Evolutionary conservation across 179 eudicot genomes (phyloP).

Genomic region (Vitellaria paradoxa): DNA sequence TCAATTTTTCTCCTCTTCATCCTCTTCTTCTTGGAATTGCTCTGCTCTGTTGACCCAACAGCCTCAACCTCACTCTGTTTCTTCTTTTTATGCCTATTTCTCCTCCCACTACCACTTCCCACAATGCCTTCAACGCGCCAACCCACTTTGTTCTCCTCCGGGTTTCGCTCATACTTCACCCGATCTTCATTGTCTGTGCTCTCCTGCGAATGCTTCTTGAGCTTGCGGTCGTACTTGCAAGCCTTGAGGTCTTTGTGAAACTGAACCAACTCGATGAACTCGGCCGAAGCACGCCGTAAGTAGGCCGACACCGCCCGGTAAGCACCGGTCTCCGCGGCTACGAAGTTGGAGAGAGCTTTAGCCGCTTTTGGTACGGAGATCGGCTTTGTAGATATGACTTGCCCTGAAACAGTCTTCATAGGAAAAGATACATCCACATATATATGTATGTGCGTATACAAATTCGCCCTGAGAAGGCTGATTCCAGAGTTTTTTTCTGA

Average conservation of each 20-base stretch:
- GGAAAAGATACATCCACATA: too few species aligned
- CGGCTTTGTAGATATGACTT: constrained; percentile 38
- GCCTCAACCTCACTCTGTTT: constrained; percentile 24
- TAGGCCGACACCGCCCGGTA: constrained; percentile 46
- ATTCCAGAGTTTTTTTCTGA: too few species aligned
- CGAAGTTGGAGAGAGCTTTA: constrained; percentile 42
- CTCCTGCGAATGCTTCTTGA: neutral
- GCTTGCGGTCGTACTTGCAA: constrained; percentile 10
- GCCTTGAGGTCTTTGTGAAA: constrained; percentile 35
- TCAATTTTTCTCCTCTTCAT: neutral
- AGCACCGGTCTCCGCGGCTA: constrained; percentile 46
- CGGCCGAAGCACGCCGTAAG: constrained; percentile 47
- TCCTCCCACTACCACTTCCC: neutral
- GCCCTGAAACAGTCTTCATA: constrained; percentile 56
- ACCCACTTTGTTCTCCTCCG: neutral
- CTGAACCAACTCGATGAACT: constrained; percentile 47
- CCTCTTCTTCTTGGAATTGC: neutral
- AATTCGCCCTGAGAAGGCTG: too few species aligned
- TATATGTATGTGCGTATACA: too few species aligned
- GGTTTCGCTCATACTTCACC: constrained; percentile 7
- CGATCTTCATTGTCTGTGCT: neutral
- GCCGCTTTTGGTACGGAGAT: constrained; percentile 51
- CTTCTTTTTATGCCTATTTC: constrained; percentile 29
- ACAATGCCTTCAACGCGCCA: neutral
- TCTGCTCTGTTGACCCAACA: constrained; percentile 9